Evolutionary conservation across 768 basidiomycete genomes (phyloP), one percentile per base, ranked within the genome.

Genomic region (Termitomyces bulborhizus): DNA sequence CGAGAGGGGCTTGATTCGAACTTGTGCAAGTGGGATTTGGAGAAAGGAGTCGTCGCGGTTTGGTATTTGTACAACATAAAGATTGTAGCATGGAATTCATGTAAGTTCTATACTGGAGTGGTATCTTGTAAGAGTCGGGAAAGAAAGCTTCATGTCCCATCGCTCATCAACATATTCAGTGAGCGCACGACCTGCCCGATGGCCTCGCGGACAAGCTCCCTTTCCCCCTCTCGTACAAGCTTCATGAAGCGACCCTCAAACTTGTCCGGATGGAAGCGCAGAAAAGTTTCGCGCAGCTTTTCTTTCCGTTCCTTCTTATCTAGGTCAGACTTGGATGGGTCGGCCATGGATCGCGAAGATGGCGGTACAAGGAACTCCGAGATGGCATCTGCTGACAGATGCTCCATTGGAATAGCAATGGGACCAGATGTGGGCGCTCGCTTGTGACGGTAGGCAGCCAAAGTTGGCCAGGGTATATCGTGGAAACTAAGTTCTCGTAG

Each of bases 231-330:
- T 42, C 60, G 62, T 6, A 89, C 73, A 4, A 74, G 72, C 47
- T 66, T 65, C 77, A 88, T 81, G 46, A 90, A 70, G 34, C 88
- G 76, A 18, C 88, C 86, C 65, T 90, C 86, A 52, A 90, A 90
- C 65, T 90, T 90, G 68, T 90, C 88, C 1, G 88, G 88, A 64
- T 90, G 88, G 65, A 86, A 90, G 18, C 87, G 83, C 26, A 89
- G 67, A 62, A 88, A 75, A 0, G 85, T 77, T 68, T 88, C 87
- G 61, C 84, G 73, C 44, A 89, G 62, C 58, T 76, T 83, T 18
- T 88, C 85, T 64, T 80, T 84, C 46, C 76, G 71, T 34, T 72
- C 74, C 64, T 76, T 80, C 66, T 74, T 80, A 34, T 66, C 65
- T 21, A 56, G 56, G 18, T 69, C 71, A 47, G 57, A 5, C 37